These are phyloP conservation scores for Backusella tuberculispora DNA, from an alignment of 192 early-diverging fungal genomes.

Conservation along the genomic window DNA sequence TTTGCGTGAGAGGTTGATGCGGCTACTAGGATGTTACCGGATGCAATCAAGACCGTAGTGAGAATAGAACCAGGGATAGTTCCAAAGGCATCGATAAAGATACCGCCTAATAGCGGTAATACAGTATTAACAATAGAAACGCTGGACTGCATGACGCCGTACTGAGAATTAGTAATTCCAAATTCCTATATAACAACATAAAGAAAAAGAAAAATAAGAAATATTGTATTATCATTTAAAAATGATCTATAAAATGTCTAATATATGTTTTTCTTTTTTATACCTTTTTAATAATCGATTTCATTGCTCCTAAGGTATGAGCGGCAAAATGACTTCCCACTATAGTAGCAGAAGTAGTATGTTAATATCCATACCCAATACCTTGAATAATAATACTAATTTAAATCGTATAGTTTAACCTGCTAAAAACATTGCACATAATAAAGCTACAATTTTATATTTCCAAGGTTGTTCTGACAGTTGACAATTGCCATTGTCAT, in stretches of 20 bases:
- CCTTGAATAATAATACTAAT: not conserved
- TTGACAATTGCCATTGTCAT: slow-evolving; percentile 19
- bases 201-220: slow-evolving; percentile 33
- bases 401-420: slow-evolving; percentile 39
- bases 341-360: slow-evolving; percentile 18
- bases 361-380: slow-evolving; percentile 21
- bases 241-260: not conserved
- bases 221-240: not conserved
- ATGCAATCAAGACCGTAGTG: slow-evolving; percentile 57
- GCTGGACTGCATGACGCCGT: slow-evolving; percentile 66
- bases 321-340: slow-evolving; percentile 75
- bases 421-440: slow-evolving; percentile 61
- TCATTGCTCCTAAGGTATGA: slow-evolving; percentile 73
- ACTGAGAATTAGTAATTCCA: slow-evolving; percentile 61
- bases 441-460: slow-evolving; percentile 59
- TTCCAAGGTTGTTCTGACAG: slow-evolving; percentile 45
- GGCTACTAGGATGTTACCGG: slow-evolving; percentile 55
- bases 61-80: slow-evolving; percentile 57
- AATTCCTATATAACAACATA: slow-evolving; percentile 49
- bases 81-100: slow-evolving; percentile 64
- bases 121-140: slow-evolving; percentile 62
- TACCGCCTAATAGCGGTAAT: slow-evolving; percentile 54
- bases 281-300: slow-evolving; percentile 77
- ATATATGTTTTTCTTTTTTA: not conserved
- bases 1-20: slow-evolving; percentile 47